Base-by-base conservation (phyloP, 2,329 filamentous ascomycete genomes). In the Cercospora zeina region DNA sequence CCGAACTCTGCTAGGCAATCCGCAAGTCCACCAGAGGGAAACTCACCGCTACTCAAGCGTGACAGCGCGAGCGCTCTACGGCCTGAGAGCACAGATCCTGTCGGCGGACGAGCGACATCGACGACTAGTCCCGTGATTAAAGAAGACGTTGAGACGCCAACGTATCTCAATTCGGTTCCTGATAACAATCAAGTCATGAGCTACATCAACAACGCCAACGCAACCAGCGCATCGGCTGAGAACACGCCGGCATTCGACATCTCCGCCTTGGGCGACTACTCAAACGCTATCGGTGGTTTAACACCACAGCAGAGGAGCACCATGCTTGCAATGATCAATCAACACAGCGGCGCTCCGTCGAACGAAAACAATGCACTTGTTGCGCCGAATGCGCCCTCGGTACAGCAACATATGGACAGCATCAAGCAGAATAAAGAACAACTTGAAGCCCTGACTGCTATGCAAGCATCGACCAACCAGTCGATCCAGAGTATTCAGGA, bases 401-500 rank as follows among this genome's bases (percentile, higher is more conserved):
- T 85, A 76, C 81, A 83, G 0, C 78, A 80, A 13, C 53, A 58
- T 24, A 78, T 91, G 19, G 81, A 84, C 55, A 82, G 87, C 39
- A 84, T 95, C 65, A 84, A 82, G 50, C 84, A 84, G 63, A 93
- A 89, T 4, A 83, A 89, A 64, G 81, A 88, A 13, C 89, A 96
- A 65, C 84, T 97, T 30, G 90, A 95, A 56, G 83, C 89, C 31
- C 81, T 97, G 1, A 86, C 90, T 65, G 88, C 87, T 47, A 81
- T 96, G 70, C 90, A 96, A 72, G 56, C 56, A 10, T 58, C 56
- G 7, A 58, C 45, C 31, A 58, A 58, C 34, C 42, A 58, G 33
- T 51, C 42, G 3, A 58, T 58, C 19, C 85, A 86, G 24, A 87
- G 93, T 63, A 92, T 96, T 71, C 87, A 89, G 63, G 83, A 65